phyloP scores from a whole-genome alignment of 345 rosid species.

The Sapria himalayana region DNA sequence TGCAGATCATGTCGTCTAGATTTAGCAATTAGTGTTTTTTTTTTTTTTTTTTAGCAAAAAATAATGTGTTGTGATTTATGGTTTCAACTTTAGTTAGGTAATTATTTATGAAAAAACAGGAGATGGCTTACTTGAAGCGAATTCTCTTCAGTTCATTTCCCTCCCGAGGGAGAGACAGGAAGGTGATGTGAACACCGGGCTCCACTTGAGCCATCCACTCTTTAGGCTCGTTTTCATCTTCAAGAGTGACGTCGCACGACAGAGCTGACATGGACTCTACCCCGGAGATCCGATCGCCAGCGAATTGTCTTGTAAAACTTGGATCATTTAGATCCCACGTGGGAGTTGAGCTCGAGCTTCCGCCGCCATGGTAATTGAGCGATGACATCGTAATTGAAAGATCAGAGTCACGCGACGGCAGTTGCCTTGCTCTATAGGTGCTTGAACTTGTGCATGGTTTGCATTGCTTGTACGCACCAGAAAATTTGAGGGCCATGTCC shows the following conservation, averaged over 20 bases:
- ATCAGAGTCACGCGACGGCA: constrained; percentile 51
- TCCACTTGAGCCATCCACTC: constrained; percentile 99
- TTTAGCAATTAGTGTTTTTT: no score
- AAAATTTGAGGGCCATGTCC: constrained; percentile 76
- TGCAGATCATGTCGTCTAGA: no score
- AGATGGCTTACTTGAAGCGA: constrained; percentile 54
- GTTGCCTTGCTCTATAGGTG: constrained; percentile 40
- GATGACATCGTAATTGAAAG: constrained; percentile 63
- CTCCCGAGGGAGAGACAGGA: constrained; percentile 68
- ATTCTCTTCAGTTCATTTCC: constrained; percentile 91
- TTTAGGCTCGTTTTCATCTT: constrained; percentile 64
- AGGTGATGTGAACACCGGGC: constrained; percentile 94
- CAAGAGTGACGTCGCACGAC: constrained; percentile 50
- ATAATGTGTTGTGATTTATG: no score
- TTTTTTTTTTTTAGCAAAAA: no score
- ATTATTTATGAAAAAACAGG: no score
- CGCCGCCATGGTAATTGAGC: constrained; percentile 50
- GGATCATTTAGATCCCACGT: constrained; percentile 85
- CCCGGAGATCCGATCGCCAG: constrained; percentile 45
- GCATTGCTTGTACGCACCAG: constrained; percentile 69
- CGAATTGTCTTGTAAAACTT: constrained; percentile 18
- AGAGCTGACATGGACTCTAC: constrained; percentile 41
- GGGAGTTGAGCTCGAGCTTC: constrained; percentile 73
- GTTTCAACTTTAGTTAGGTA: no score
- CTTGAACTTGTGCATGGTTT: constrained; percentile 70